Percentiles rank a stretch among this genome's conserved stretches.
These are phyloP conservation scores for Calonectria pseudoreteaudii DNA, from an alignment of 2,329 filamentous ascomycete species.

Conservation along the genomic window DNA sequence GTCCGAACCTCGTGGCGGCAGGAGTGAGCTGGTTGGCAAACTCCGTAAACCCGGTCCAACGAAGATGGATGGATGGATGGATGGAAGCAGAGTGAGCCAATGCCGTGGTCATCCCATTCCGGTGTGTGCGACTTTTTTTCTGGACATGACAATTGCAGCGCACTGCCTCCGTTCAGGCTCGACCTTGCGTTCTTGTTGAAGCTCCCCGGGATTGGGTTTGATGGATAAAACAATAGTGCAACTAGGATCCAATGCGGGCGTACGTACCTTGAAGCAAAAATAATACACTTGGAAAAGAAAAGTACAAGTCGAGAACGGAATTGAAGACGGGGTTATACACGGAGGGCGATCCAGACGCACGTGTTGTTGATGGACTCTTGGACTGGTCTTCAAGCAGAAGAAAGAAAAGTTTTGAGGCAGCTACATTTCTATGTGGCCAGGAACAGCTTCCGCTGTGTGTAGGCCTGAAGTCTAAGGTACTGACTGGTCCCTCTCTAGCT, in stretches of 20 bases:
- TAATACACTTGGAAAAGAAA: conserved; percentile 36
- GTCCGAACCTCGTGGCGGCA: conserved; percentile 29
- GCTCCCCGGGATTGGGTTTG: conserved; percentile 28
- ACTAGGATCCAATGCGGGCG: conserved; percentile 28
- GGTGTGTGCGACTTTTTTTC: conserved; percentile 31
- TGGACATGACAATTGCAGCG: conserved; percentile 32
- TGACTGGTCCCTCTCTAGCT: conserved; percentile 11
- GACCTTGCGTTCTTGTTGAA: conserved; percentile 18
- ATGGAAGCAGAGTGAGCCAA: conserved; percentile 23
- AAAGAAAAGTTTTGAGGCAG: conserved; percentile 46
- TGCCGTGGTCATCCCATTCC: conserved; percentile 29
- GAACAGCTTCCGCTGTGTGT: conserved; percentile 30
- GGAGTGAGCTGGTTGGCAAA: conserved; percentile 23
- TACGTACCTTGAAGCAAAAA: conserved; percentile 38
- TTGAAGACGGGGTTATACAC: conserved; percentile 35
- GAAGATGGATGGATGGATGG: conserved; percentile 18
- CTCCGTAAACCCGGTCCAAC: conserved; percentile 34
- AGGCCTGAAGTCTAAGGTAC: conserved; percentile 52
- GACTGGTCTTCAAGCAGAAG: conserved; percentile 42
- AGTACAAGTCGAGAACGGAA: conserved; percentile 28
- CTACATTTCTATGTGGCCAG: conserved; percentile 33
- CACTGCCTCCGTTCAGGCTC: conserved; percentile 3
- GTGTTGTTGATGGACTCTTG: conserved; percentile 38
- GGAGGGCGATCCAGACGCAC: conserved; percentile 26
- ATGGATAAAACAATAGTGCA: conserved; percentile 27